A percentile compares a stretch with the other conserved stretches of the same genome.
Conservation (phyloP, 2,329 filamentous ascomycete genomes). For the Cladophialophora exuberans region DNA sequence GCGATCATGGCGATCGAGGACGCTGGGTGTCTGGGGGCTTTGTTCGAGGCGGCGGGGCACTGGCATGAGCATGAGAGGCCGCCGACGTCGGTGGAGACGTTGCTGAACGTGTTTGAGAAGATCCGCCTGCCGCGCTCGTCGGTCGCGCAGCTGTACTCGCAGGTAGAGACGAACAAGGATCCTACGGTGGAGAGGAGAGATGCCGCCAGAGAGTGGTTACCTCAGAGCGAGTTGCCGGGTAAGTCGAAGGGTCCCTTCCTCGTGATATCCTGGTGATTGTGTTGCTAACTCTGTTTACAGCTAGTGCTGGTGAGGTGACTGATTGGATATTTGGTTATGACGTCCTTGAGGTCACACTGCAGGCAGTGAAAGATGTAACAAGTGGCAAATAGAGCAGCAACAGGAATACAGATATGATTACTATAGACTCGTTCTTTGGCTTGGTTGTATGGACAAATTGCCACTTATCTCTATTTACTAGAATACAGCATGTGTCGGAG, state of each 20-base stretch:
- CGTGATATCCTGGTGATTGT: not conserved
- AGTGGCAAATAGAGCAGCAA: no score
- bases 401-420: no score
- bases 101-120: not conserved
- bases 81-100: no score
- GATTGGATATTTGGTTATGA: constrained; percentile 4
- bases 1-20: constrained; percentile 9
- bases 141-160: constrained; percentile 7
- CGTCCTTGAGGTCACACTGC: not conserved
- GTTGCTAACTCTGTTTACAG: not conserved
- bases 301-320: not conserved
- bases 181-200: not conserved
- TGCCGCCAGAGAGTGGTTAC: not conserved
- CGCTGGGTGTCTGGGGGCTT: not conserved
- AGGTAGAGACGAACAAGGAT: constrained; percentile 8
- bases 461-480: constrained; percentile 28
- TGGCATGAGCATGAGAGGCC: not conserved
- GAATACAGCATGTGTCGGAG: constrained; percentile 34
- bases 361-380: not conserved
- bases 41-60: not conserved
- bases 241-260: not conserved
- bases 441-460: no score
- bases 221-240: not conserved
- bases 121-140: not conserved
- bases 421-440: no score